Evolutionary conservation across 345 rosid species (phyloP).

Genomic region (Ailanthus altissimus): DNA sequence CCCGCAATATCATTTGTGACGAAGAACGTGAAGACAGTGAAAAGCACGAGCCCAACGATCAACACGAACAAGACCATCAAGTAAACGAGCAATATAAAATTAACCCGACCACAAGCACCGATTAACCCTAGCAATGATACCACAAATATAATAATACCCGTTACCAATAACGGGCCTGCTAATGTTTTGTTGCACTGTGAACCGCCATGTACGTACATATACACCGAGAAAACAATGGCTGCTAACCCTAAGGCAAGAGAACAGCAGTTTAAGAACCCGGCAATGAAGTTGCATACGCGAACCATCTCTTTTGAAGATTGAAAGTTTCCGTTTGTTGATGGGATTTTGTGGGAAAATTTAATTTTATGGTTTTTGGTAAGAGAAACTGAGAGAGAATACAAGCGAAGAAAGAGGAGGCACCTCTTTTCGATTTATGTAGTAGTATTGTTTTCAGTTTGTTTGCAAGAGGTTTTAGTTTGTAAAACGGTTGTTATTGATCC

Average conservation of each 20-base stretch:
- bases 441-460: background rate
- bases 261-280: conserved; percentile 19
- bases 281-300: conserved; percentile 19
- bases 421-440: background rate
- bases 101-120: conserved; percentile 27
- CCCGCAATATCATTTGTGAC: conserved; percentile 37
- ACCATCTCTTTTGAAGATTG: conserved; percentile 19
- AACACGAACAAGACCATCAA: conserved; percentile 24
- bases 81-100: conserved; percentile 24
- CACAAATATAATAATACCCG: conserved; percentile 18
- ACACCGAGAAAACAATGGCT: conserved; percentile 18
- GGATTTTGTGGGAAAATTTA: background rate
- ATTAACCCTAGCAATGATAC: conserved; percentile 33
- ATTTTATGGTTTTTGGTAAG: background rate
- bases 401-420: background rate
- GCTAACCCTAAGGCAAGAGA: conserved; percentile 24
- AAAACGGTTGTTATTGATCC: no score
- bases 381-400: background rate
- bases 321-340: background rate
- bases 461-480: background rate
- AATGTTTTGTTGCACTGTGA: conserved; percentile 33
- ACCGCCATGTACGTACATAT: conserved; percentile 10
- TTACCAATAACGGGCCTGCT: conserved; percentile 24
- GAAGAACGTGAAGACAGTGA: conserved; percentile 28
- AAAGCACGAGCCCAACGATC: conserved; percentile 23